Conservation (phyloP, 805 yeast species). For the Zygoascus tannicola region DNA sequence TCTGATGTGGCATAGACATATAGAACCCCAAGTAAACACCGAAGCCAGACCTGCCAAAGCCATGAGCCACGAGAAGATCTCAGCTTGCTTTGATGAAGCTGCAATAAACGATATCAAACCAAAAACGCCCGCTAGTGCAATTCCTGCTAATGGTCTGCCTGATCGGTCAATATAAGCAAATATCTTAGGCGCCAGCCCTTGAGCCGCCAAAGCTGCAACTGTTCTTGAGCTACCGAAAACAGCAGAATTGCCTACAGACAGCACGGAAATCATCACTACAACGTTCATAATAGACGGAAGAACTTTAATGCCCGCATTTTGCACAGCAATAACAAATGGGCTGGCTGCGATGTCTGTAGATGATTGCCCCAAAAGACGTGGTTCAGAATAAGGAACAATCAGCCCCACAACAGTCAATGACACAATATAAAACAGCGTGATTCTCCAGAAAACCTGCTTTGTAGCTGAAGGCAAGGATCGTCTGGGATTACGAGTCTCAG, state of each 20-base stretch:
- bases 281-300: slow-evolving; percentile 64
- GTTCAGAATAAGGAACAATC: slow-evolving; percentile 58
- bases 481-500: slow-evolving; percentile 64
- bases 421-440: slow-evolving; percentile 57
- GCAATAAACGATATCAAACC: slow-evolving; percentile 56
- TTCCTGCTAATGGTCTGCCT: slow-evolving; percentile 73
- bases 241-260: slow-evolving; percentile 67
- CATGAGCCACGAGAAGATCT: slow-evolving; percentile 58
- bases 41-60: slow-evolving; percentile 65
- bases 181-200: slow-evolving; percentile 51
- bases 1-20: slow-evolving; percentile 55
- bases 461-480: slow-evolving; percentile 61
- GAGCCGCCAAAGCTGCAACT: slow-evolving; percentile 55
- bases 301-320: slow-evolving; percentile 55
- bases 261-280: slow-evolving; percentile 56
- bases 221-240: slow-evolving; percentile 65
- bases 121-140: slow-evolving; percentile 36
- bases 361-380: slow-evolving; percentile 38
- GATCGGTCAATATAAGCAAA: slow-evolving; percentile 62
- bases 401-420: slow-evolving; percentile 51
- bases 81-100: slow-evolving; percentile 39
- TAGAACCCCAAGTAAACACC: slow-evolving; percentile 65
- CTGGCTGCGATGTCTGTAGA: slow-evolving; percentile 57
- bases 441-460: slow-evolving; percentile 79
- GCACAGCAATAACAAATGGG: slow-evolving; percentile 66